Evolutionary conservation across 306 rosid genomes (phyloP), one percentile per base, ranked within the genome.

Genomic region (Hippophae gyantsensis): DNA sequence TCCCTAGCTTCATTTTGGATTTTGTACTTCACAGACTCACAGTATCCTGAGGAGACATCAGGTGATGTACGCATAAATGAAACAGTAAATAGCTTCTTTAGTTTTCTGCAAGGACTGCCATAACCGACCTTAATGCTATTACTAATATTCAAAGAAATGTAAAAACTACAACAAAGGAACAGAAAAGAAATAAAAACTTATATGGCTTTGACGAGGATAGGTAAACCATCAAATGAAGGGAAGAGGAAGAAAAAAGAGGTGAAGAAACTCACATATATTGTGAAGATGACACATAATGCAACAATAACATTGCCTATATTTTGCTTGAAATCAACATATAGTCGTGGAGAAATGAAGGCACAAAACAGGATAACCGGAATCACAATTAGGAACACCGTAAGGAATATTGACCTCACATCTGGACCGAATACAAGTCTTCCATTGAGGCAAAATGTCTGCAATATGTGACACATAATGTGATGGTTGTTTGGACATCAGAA

Each of bases 401-500:
- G 68, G 64, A 72, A 50, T 13, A 76, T 55, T 3, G 81, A 76
- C 67, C 61, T 72, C 58, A 47, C 64, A 63, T 76, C 78, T 42
- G 77, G 81, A 54, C 81, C 81, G 57, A 76, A 72, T 42, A 76
- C 47, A 38, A 76, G 64, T 45, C 74, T 68, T 38, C 81, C 81
- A 52, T 51, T 32, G 8, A 72, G 54, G 46, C 48, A 68, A 53
- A 76, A 76, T 51, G 7, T 76, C 81, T 76, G 81, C 71, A 54
- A 56, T 3, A 43, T n/a, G 52, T 27, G n/a, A n/a, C 4, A 40
- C 43, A 26, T 11, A 38, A 42, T 48, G 14, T 48, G 58, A 23
- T 38, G 27, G 13, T 25, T 48, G 63, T 12, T 47, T 9, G 32
- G 65, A 5, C 51, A 11, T 13, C 12, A 13, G 23, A 13, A 8